A percentile compares a stretch with the other conserved stretches of the same genome.
Conservation (phyloP, 2,329 filamentous ascomycete genomes). For the Xylariales sp. region DNA sequence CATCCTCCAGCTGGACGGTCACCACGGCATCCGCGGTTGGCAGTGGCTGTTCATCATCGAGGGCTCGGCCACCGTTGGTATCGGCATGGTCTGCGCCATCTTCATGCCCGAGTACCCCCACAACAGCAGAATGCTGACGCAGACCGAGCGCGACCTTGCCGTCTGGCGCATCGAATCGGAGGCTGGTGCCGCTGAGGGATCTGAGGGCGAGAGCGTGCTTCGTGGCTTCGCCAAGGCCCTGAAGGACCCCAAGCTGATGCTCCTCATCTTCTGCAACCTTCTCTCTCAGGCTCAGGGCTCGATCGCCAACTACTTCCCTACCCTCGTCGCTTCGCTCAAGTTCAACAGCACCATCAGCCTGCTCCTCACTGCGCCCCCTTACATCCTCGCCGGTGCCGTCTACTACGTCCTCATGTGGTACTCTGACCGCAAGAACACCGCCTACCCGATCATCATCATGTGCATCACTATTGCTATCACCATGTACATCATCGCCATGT, state of each 20-base stretch:
- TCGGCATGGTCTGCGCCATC: slow-evolving; percentile 5
- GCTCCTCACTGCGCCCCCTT: slow-evolving; percentile 21
- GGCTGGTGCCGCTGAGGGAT: not conserved
- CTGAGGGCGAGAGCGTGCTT: slow-evolving; percentile 20
- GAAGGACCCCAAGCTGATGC: slow-evolving; percentile 29
- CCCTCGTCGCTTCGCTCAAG: slow-evolving; percentile 39
- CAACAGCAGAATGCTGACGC: slow-evolving; percentile 4
- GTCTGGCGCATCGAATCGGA: slow-evolving; percentile 1
- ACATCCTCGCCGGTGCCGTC: slow-evolving; percentile 22
- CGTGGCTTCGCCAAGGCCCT: slow-evolving; percentile 26
- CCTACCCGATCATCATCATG: slow-evolving; percentile 20
- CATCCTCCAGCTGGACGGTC: slow-evolving; percentile 8
- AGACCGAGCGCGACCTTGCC: slow-evolving; percentile 4
- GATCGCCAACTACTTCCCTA: slow-evolving; percentile 25
- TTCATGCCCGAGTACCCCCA: slow-evolving; percentile 6
- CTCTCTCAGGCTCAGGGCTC: slow-evolving; percentile 33
- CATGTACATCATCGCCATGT: slow-evolving; percentile 25
- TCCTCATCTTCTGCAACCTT: slow-evolving; percentile 26
- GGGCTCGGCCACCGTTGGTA: slow-evolving; percentile 6
- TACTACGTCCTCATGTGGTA: slow-evolving; percentile 26
- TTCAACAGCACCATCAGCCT: slow-evolving; percentile 27
- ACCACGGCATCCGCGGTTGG: slow-evolving; percentile 1
- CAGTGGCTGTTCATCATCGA: slow-evolving; percentile 8
- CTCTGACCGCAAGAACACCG: slow-evolving; percentile 21
- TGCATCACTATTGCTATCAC: slow-evolving; percentile 20